Evolutionary conservation across 2,329 filamentous ascomycete genomes (phyloP), one percentile per base, ranked within the genome.

Genomic region (Fusarium albosuccineum): DNA sequence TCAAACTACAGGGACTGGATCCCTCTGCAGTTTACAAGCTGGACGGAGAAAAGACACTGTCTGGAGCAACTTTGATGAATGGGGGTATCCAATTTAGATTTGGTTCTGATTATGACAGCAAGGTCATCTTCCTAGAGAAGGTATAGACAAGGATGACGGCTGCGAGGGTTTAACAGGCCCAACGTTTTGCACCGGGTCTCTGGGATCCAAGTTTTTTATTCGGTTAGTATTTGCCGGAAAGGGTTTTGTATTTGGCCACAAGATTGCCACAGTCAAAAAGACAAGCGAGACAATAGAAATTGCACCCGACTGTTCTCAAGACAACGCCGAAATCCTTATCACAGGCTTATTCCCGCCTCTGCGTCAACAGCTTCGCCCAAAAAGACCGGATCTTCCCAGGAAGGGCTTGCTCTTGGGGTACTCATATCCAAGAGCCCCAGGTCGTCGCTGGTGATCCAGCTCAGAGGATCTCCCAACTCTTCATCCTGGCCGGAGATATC

Each of bases 31-130:
- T 74, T 50, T 91, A 91, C 68, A 83, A 76, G 14, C 76, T 87
- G 16, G 79, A 84, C 41, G 86, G 84, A 1, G 83, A 85, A 30
- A 79, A 75, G 27, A 83, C 82, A 7, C 85, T 85, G 62, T 86
- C 84, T 0, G 89, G 88, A 0, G 82, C 83, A 9, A 89, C 86
- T 8, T 78, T 90, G 70, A 89, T 90, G 86, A 90, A 88, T 64
- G 80, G 81, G 2, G 89, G 88, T 0, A 70, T 91, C 37, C 86
- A 89, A 75, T 80, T 83, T 73, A 67, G 75, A 5, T 85, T 88
- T 66, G 69, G 77, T 1, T 78, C 76, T 1, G 87, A 89, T 66
- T 89, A 87, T 65, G 81, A 86, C 64, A 90, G 88, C 66, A 81
- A 80, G 66, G 76, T 90, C 30, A 79, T 90, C 6, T 81, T 86